Percentiles rank a stretch among this genome's conserved stretches.
Evolutionary conservation across 2,329 filamentous ascomycete genomes (phyloP).

Genomic region (Laburnicola sp.): DNA sequence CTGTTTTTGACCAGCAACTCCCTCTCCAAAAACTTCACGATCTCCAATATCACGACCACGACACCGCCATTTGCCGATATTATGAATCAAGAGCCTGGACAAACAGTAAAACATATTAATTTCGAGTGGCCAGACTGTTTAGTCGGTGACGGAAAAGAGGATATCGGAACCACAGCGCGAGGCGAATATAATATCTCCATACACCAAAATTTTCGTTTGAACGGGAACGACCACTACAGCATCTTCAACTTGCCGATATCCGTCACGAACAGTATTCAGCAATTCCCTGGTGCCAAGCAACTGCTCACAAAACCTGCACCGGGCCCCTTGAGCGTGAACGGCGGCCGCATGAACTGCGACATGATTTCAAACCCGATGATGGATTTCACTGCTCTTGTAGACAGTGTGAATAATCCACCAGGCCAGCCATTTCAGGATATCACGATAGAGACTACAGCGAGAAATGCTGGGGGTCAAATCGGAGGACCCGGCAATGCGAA

Average conservation of each 20-base stretch:
- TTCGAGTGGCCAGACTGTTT: conserved; percentile 73
- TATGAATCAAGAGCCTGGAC: conserved; percentile 64
- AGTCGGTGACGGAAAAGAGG: conserved; percentile 59
- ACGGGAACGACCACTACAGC: conserved; percentile 66
- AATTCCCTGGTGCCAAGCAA: conserved; percentile 39
- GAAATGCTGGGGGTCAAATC: conserved; percentile 33
- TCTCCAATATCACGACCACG: conserved; percentile 62
- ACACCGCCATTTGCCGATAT: conserved; percentile 63
- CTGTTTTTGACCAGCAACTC: conserved; percentile 68
- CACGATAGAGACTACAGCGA: conserved; percentile 26
- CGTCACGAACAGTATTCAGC: conserved; percentile 65
- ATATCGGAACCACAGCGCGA: conserved; percentile 52
- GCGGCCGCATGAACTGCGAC: conserved; percentile 37
- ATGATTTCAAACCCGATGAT: conserved; percentile 35
- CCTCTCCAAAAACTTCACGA: conserved; percentile 68
- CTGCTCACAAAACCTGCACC: conserved; percentile 38
- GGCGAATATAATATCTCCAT: conserved; percentile 73
- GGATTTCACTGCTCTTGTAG: conserved; percentile 25
- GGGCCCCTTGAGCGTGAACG: conserved; percentile 39
- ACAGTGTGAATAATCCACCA: conserved; percentile 40
- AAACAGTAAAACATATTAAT: conserved; percentile 73
- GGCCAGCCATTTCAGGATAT: conserved; percentile 37
- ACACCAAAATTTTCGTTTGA: conserved; percentile 69
- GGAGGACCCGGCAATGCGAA: conserved; percentile 26
- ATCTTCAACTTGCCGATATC: conserved; percentile 71